phyloP scores from a whole-genome alignment of 306 rosid species.

The Calophaca sinica region DNA sequence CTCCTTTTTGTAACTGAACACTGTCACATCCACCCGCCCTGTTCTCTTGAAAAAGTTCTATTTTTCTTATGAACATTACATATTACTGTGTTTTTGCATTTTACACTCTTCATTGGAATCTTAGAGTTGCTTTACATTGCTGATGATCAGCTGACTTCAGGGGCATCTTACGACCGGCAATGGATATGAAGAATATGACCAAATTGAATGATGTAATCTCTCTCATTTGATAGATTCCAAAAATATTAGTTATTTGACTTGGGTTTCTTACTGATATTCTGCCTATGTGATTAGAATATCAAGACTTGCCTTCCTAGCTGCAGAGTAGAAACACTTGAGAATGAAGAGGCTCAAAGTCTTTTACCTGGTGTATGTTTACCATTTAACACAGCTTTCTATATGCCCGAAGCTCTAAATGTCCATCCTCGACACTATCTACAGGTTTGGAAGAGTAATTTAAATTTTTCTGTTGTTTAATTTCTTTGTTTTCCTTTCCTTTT shows the following conservation, averaged over 20 bases:
- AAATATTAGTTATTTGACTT: constrained; percentile 32
- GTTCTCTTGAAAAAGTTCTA: not conserved
- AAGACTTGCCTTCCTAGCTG: constrained; percentile 78
- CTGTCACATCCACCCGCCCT: not conserved
- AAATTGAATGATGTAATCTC: constrained; percentile 67
- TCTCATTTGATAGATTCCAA: constrained; percentile 36
- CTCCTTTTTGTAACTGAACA: constrained; percentile 16
- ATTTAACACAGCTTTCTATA: constrained; percentile 68
- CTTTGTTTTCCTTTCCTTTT: not conserved
- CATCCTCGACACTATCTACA: constrained; percentile 75
- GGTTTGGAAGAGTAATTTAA: constrained; percentile 53
- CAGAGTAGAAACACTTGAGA: constrained; percentile 69
- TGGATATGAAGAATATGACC: constrained; percentile 68
- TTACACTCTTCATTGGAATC: constrained; percentile 39
- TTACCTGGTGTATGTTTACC: constrained; percentile 68
- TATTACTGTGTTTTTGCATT: constrained; percentile 20
- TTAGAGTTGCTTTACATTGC: constrained; percentile 48
- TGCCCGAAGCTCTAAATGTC: constrained; percentile 90
- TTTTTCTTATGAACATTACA: constrained; percentile 10
- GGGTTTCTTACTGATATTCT: constrained; percentile 32
- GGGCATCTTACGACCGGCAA: constrained; percentile 93
- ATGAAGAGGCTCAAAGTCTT: constrained; percentile 63
- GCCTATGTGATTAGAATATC: constrained; percentile 68
- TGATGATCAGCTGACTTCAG: constrained; percentile 69
- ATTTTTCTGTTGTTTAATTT: not conserved